Evolutionary conservation across 2,329 filamentous ascomycete genomes (phyloP).

Genomic region (Fusarium sp.): DNA sequence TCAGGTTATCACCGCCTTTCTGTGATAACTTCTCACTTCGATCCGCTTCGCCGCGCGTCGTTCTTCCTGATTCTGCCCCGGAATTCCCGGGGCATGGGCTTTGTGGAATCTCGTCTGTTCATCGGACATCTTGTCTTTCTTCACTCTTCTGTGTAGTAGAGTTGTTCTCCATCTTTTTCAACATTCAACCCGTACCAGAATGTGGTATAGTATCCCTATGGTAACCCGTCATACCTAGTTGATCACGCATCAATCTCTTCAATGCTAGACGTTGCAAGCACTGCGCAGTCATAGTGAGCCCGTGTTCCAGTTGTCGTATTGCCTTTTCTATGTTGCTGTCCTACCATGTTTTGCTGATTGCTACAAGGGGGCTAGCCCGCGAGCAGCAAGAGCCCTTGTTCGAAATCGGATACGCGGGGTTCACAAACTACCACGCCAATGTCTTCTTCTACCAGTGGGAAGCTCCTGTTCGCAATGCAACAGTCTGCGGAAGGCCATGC

Average conservation of each 20-base stretch:
- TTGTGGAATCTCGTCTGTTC: background rate
- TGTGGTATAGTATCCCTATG: background rate
- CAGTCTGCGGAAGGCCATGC: background rate
- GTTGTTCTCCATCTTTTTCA: background rate
- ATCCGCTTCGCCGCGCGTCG: slow-evolving; percentile 1
- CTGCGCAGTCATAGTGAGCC: background rate
- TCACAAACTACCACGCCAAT: slow-evolving; percentile 4
- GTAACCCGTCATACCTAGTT: background rate
- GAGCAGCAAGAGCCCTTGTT: background rate
- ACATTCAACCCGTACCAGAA: background rate
- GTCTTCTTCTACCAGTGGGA: background rate
- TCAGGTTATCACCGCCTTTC: slow-evolving; percentile 23
- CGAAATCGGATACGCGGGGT: background rate
- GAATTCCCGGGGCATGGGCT: background rate
- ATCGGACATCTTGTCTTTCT: background rate
- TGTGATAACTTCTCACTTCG: background rate
- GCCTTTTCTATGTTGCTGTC: background rate
- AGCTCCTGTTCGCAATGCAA: background rate
- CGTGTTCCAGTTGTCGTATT: background rate
- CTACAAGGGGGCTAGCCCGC: background rate
- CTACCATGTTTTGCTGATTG: background rate
- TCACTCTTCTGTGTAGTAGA: background rate
- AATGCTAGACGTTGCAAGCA: background rate
- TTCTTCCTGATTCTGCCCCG: background rate
- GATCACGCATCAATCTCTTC: background rate